A percentile compares a stretch with the other conserved stretches of the same genome.
Evolutionary conservation across 1,284 basidiomycete species (phyloP).

Genomic region (Pseudozyma thailandica): DNA sequence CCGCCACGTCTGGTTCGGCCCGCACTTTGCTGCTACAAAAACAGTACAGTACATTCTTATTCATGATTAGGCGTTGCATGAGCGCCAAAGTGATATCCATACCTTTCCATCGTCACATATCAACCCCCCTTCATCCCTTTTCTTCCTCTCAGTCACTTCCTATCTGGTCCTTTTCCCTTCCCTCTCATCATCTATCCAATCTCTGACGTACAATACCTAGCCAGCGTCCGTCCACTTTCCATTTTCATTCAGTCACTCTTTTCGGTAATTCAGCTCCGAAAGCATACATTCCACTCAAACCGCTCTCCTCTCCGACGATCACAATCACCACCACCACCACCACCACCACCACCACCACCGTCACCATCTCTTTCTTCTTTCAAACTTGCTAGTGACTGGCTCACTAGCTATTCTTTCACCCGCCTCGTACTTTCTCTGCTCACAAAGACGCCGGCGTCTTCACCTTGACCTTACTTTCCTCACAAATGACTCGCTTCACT

Average conservation of each 20-base stretch:
- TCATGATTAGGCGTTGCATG: background rate
- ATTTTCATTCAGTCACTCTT: slow-evolving; percentile 6
- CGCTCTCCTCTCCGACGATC: no score
- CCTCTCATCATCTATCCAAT: background rate
- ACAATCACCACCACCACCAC: slow-evolving; percentile 2
- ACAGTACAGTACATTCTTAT: no score
- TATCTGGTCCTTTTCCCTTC: no score
- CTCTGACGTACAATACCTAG: background rate
- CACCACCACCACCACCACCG: slow-evolving; percentile 4
- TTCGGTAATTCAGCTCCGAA: no score
- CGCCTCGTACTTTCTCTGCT: background rate
- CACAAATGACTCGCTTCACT: slow-evolving; percentile 14
- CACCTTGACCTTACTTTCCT: background rate
- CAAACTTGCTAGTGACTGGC: slow-evolving; percentile 13
- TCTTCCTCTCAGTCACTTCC: no score
- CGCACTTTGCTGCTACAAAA: background rate
- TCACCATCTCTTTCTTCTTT: slow-evolving; percentile 1
- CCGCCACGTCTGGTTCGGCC: background rate
- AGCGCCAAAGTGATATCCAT: background rate
- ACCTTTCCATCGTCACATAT: slow-evolving; percentile 3
- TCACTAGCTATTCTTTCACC: slow-evolving; percentile 11
- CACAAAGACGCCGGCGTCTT: slow-evolving; percentile 27
- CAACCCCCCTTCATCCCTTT: no score
- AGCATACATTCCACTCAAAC: no score
- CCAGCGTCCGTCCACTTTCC: no score